Conservation (phyloP, 805 yeast species). For the Isabelozyma heimii region DNA sequence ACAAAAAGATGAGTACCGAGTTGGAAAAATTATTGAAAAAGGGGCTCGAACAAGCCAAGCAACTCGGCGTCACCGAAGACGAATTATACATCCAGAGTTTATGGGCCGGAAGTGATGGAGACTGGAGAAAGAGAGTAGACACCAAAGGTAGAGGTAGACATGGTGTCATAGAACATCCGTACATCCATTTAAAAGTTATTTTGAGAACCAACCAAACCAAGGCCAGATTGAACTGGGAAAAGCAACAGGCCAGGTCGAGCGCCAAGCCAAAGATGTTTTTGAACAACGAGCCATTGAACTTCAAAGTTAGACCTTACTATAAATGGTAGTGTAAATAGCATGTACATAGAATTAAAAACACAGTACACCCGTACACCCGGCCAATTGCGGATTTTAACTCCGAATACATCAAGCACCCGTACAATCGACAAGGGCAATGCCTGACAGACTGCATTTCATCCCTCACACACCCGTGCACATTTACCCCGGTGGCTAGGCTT, state of each 20-base stretch:
- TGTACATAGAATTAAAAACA: background rate
- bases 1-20: constrained; percentile 76
- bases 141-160: constrained; percentile 87
- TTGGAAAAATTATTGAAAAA: constrained; percentile 70
- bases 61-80: constrained; percentile 56
- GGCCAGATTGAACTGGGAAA: constrained; percentile 59
- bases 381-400: too few species aligned
- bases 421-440: background rate
- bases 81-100: constrained; percentile 71
- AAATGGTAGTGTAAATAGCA: constrained; percentile 29
- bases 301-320: constrained; percentile 38
- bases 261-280: constrained; percentile 54
- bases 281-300: constrained; percentile 43
- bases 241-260: constrained; percentile 42
- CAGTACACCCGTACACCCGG: background rate
- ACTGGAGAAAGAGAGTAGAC: constrained; percentile 67
- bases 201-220: constrained; percentile 66
- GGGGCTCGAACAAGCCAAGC: constrained; percentile 68
- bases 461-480: background rate
- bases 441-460: too few species aligned
- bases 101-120: constrained; percentile 92
- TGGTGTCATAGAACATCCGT: constrained; percentile 74
- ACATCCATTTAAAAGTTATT: constrained; percentile 77
- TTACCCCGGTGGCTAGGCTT: background rate
- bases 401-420: background rate